phyloP scores from a whole-genome alignment of 1,139 yeast genomes.

The Maudiozyma humilis region DNA sequence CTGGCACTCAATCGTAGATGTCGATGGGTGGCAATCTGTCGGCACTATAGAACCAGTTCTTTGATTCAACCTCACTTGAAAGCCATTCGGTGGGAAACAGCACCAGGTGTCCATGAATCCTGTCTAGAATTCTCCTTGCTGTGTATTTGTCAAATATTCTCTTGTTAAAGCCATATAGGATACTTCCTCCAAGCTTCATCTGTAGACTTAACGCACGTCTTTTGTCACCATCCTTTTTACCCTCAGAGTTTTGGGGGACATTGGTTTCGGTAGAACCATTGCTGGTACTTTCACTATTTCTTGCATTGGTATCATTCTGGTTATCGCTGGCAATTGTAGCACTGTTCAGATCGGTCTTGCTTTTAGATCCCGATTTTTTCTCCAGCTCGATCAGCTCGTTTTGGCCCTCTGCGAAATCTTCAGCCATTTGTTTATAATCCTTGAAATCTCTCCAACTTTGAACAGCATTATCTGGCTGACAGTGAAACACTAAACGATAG shows the following conservation, averaged over 20 bases:
- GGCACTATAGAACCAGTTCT: constrained; percentile 91
- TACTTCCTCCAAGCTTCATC: constrained; percentile 26
- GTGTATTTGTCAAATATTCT: constrained; percentile 64
- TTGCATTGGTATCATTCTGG: not conserved
- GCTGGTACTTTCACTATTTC: constrained; percentile 3
- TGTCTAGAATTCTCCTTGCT: constrained; percentile 63
- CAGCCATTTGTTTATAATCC: constrained; percentile 48
- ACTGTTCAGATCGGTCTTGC: not conserved
- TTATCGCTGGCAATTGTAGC: not conserved
- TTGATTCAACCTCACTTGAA: constrained; percentile 72
- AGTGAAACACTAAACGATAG: constrained; percentile 78
- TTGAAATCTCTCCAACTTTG: constrained; percentile 85
- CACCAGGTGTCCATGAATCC: constrained; percentile 85
- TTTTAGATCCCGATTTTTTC: not conserved
- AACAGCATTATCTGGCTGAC: constrained; percentile 90
- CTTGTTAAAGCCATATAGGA: constrained; percentile 32
- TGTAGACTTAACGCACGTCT: constrained; percentile 17
- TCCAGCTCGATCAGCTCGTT: constrained; percentile 23
- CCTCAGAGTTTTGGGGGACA: not conserved
- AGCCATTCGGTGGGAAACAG: constrained; percentile 90
- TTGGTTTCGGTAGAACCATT: not conserved
- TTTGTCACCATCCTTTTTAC: constrained; percentile 8
- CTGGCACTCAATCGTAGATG: constrained; percentile 58
- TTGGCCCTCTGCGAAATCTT: constrained; percentile 51
- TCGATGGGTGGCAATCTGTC: constrained; percentile 94